A percentile compares a stretch with the other conserved stretches of the same genome.
phyloP scores from a whole-genome alignment of 176 grass and related monocot genomes.

The Lolium rigidum region DNA sequence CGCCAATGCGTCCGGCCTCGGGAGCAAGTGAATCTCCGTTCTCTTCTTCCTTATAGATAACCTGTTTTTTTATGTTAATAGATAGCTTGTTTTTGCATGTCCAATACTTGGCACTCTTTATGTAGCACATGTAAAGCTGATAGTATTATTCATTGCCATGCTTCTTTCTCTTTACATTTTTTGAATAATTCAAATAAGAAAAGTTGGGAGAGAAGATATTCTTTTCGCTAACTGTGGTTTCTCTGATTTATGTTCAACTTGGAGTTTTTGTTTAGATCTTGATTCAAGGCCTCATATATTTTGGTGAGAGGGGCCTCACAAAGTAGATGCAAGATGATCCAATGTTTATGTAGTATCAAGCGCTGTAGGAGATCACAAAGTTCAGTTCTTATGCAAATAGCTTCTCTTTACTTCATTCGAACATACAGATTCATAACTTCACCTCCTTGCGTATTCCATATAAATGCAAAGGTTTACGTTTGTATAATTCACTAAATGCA shows the following conservation, averaged over 20 bases:
- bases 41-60: no score
- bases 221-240: neutral
- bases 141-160: neutral
- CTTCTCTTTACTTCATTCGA: neutral
- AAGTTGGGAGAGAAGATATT: neutral
- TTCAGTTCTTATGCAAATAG: neutral
- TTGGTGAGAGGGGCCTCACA: neutral
- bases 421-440: neutral
- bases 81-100: neutral
- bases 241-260: neutral
- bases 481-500: neutral
- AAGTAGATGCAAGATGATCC: constrained; percentile 11
- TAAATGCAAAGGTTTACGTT: neutral
- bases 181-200: neutral
- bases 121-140: no score
- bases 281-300: neutral
- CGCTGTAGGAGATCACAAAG: neutral
- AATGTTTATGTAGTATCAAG: constrained; percentile 56
- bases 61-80: no score
- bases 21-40: no score
- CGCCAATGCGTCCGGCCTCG: no score
- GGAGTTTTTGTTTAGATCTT: neutral
- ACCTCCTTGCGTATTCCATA: neutral
- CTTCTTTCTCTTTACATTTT: neutral
- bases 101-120: neutral